phyloP scores from a whole-genome alignment of 2,329 filamentous ascomycete genomes.

The Stromatinia cepivora region DNA sequence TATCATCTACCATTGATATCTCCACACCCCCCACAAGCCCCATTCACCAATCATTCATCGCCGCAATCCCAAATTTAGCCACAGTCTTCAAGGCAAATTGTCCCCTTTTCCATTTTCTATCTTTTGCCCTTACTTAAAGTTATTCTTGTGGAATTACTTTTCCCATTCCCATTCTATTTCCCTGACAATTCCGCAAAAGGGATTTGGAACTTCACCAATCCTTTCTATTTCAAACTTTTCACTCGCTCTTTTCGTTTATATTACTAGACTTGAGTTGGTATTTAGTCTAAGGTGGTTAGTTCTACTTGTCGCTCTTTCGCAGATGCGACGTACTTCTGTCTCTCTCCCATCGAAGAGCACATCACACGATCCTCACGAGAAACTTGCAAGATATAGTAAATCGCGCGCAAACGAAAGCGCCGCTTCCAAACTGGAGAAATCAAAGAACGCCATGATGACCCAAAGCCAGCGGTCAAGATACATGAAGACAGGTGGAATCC shows the following conservation, averaged over 20 bases:
- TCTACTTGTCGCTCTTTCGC: slow-evolving; percentile 30
- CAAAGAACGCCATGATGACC: slow-evolving; percentile 60
- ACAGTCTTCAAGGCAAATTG: neutral
- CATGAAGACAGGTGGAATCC: slow-evolving; percentile 63
- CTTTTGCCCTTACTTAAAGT: slow-evolving; percentile 16
- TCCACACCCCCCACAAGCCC: slow-evolving; percentile 1
- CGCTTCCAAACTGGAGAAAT: slow-evolving; percentile 52
- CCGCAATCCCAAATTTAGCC: neutral
- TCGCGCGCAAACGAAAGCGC: slow-evolving; percentile 45
- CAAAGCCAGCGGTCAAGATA: slow-evolving; percentile 66
- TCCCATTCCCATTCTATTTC: neutral
- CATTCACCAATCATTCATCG: slow-evolving; percentile 1
- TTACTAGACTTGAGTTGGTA: slow-evolving; percentile 5
- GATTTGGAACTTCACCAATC: slow-evolving; percentile 18
- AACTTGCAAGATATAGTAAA: slow-evolving; percentile 59
- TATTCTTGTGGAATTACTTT: neutral
- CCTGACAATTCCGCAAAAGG: neutral
- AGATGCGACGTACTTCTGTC: slow-evolving; percentile 66
- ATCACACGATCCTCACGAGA: slow-evolving; percentile 64
- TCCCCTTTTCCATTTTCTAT: slow-evolving; percentile 28
- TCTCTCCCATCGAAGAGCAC: slow-evolving; percentile 62
- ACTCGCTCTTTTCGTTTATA: slow-evolving; percentile 21
- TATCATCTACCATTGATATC: slow-evolving; percentile 11
- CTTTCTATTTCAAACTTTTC: slow-evolving; percentile 17
- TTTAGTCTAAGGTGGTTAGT: slow-evolving; percentile 20